These are phyloP conservation scores for Xylariaceae sp. DNA, from an alignment of 2,329 filamentous ascomycete genomes.

Conservation along the genomic window DNA sequence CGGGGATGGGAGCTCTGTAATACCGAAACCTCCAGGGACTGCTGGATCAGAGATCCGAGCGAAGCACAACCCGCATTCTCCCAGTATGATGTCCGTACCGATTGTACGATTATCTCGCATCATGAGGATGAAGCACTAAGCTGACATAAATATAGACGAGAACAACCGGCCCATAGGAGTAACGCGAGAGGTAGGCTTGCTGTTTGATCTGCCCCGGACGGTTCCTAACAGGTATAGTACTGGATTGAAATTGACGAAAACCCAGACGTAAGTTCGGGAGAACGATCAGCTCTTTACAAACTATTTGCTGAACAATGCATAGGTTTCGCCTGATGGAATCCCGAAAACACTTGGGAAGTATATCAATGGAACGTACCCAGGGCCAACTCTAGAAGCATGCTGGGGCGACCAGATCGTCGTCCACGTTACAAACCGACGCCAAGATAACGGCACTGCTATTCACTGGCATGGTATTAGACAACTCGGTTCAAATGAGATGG, in stretches of 20 bases:
- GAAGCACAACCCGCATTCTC: slow-evolving; percentile 12
- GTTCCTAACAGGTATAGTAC: slow-evolving; percentile 9
- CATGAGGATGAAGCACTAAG: background rate
- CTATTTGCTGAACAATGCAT: background rate
- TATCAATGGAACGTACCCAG: slow-evolving; percentile 33
- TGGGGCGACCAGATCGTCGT: slow-evolving; percentile 36
- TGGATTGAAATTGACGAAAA: slow-evolving; percentile 19
- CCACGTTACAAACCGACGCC: slow-evolving; percentile 31
- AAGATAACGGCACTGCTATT: slow-evolving; percentile 35
- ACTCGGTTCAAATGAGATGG: slow-evolving; percentile 35
- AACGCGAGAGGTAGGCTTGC: slow-evolving; percentile 9
- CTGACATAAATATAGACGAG: slow-evolving; percentile 10
- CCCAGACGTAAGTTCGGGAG: slow-evolving; percentile 4
- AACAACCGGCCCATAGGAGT: slow-evolving; percentile 5
- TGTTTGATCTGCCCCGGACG: background rate
- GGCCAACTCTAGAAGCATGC: slow-evolving; percentile 33
- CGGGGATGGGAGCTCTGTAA: slow-evolving; percentile 26
- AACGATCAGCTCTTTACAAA: background rate
- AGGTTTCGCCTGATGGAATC: slow-evolving; percentile 20
- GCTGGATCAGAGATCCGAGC: slow-evolving; percentile 24
- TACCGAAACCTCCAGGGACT: slow-evolving; percentile 18
- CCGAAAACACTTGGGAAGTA: slow-evolving; percentile 20
- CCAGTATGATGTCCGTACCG: slow-evolving; percentile 20
- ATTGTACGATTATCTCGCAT: slow-evolving; percentile 14
- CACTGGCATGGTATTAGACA: slow-evolving; percentile 43